phyloP scores from a whole-genome alignment of 2,329 filamentous ascomycete species.

The Helotiales sp. region DNA sequence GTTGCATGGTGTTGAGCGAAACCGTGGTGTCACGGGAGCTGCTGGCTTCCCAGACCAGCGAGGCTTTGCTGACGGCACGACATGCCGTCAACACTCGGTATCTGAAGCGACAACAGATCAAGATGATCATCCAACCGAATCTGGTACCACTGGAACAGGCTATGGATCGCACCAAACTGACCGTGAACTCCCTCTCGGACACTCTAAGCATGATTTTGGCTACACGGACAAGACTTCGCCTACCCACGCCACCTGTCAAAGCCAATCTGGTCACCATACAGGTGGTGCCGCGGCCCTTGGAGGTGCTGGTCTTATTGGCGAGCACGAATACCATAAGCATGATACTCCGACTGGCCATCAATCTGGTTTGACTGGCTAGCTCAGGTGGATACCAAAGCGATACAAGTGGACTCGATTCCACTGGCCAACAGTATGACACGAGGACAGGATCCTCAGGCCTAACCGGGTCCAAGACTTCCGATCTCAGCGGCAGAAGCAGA shows the following conservation, averaged over 20 bases:
- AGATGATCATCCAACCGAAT: not conserved
- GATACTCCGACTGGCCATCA: conserved; percentile 7
- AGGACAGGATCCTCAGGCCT: not conserved
- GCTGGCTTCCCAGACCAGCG: conserved; percentile 18
- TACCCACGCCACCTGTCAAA: not conserved
- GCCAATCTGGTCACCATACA: conserved; percentile 1
- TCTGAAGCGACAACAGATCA: conserved; percentile 17
- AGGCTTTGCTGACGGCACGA: conserved; percentile 19
- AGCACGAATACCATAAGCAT: conserved; percentile 23
- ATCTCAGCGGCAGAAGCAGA: conserved; percentile 28
- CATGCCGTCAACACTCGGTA: not conserved
- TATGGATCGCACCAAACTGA: conserved; percentile 12
- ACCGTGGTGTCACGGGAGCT: conserved; percentile 31
- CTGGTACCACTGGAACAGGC: conserved; percentile 3
- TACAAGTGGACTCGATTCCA: not conserved
- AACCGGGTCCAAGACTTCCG: conserved; percentile 7
- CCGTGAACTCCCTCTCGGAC: conserved; percentile 18
- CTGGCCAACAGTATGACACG: not conserved
- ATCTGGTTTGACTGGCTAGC: conserved; percentile 2
- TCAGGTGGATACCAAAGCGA: not conserved
- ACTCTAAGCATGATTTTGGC: conserved; percentile 12
- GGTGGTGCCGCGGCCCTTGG: conserved; percentile 11
- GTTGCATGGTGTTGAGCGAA: conserved; percentile 33
- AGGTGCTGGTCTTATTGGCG: conserved; percentile 13
- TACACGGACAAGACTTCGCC: not conserved